Evolutionary conservation across 257 asterid genomes (phyloP).

Genomic region (Solanum sparsipilum): DNA sequence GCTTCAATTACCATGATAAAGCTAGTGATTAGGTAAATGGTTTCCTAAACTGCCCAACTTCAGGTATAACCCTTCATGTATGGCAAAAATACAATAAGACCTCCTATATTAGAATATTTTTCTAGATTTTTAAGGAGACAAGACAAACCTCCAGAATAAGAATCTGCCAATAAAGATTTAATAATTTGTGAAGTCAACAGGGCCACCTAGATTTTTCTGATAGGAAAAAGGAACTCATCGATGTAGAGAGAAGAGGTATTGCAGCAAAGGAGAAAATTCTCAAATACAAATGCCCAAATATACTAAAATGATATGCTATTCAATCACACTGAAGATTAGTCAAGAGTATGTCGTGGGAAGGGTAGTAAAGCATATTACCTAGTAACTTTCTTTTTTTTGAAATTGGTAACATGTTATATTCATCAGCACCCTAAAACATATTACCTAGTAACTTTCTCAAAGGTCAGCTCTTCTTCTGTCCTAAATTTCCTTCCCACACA

Average conservation of each 20-base stretch:
- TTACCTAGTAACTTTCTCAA: not conserved
- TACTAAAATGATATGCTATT: not conserved
- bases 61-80: not conserved
- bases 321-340: not conserved
- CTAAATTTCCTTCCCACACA: not conserved
- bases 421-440: not conserved
- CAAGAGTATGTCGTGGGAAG: not conserved
- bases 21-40: not conserved
- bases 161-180: not conserved
- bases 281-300: not conserved
- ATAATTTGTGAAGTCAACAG: not conserved
- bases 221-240: not conserved
- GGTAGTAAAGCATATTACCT: not conserved
- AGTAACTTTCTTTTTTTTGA: not conserved
- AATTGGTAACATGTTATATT: no score
- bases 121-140: not conserved
- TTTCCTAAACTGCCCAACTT: not conserved
- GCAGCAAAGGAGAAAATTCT: not conserved
- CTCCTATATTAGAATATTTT: not conserved
- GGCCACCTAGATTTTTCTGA: not conserved
- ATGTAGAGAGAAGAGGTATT: not conserved
- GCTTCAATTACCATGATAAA: not conserved
- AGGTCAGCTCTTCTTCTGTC: not conserved
- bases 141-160: not conserved
- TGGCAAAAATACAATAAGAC: not conserved